Percentiles rank a stretch among this genome's conserved stretches.
Evolutionary conservation across 1,139 yeast species (phyloP).

Genomic region (Lodderomyces elongisporus): DNA sequence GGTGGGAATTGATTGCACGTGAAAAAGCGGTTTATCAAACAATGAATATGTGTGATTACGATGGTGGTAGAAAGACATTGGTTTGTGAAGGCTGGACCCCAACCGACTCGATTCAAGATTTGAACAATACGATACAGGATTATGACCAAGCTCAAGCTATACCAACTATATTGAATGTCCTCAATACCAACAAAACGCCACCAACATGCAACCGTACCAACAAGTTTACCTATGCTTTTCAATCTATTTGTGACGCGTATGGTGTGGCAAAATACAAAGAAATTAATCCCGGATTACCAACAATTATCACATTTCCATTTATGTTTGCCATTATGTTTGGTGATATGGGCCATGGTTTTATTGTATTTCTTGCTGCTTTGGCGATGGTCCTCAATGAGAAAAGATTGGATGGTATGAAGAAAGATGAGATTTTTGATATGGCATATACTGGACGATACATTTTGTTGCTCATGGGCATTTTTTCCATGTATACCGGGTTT

Average conservation of each 20-base stretch:
- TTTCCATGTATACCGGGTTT: conserved; percentile 76
- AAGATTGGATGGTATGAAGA: conserved; percentile 52
- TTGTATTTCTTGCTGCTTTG: conserved; percentile 56
- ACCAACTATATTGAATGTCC: conserved; percentile 65
- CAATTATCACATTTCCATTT: conserved; percentile 76
- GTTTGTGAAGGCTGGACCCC: conserved; percentile 84
- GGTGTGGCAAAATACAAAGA: conserved; percentile 75
- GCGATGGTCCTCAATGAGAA: conserved; percentile 58
- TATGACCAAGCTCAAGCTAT: conserved; percentile 37
- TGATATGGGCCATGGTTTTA: conserved; percentile 76
- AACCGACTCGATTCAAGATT: conserved; percentile 44
- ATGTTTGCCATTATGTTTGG: conserved; percentile 90
- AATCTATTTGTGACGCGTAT: conserved; percentile 73
- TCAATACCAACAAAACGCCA: conserved; percentile 64
- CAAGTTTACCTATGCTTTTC: conserved; percentile 73
- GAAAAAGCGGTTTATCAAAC: conserved; percentile 68
- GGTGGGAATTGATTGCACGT: conserved; percentile 66
- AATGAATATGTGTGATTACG: conserved; percentile 65
- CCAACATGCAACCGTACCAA: conserved; percentile 77
- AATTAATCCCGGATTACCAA: conserved; percentile 76
- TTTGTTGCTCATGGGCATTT: conserved; percentile 66
- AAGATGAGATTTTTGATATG: conserved; percentile 81
- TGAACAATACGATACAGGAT: conserved; percentile 30
- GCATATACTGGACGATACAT: conserved; percentile 75
- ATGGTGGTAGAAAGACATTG: conserved; percentile 56